phyloP scores from a whole-genome alignment of 495 filamentous ascomycete genomes.

The Tuber umbilicatum region DNA sequence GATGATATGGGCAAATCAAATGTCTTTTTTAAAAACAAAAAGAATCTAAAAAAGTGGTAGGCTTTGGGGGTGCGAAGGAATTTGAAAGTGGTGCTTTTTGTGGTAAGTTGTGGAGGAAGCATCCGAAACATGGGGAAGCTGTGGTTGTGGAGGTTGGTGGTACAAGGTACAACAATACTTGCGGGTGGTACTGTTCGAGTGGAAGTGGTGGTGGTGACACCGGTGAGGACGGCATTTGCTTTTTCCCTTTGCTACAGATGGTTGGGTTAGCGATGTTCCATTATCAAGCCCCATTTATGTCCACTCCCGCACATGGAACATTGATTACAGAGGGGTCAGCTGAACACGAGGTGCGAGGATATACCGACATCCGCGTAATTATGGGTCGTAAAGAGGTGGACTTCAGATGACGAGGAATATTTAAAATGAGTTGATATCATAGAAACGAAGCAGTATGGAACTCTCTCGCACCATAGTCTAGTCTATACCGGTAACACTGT shows the following conservation, averaged over 20 bases:
- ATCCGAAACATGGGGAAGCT: slow-evolving; percentile 1
- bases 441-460: background rate
- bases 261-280: background rate
- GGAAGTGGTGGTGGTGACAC: background rate
- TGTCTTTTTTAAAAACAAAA: background rate
- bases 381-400: slow-evolving; percentile 12
- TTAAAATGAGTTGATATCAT: background rate
- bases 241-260: background rate
- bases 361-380: slow-evolving; percentile 9
- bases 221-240: background rate
- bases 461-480: too few relatives aligned
- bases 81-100: background rate
- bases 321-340: slow-evolving; percentile 20
- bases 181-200: background rate
- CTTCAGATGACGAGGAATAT: slow-evolving; percentile 29
- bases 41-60: background rate
- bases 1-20: background rate
- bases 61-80: background rate
- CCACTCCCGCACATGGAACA: background rate
- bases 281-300: background rate
- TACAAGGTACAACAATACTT: background rate
- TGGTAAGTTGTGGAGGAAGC: background rate
- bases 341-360: slow-evolving; percentile 28
- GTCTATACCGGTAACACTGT: too few relatives aligned
- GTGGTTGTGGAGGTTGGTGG: background rate